phyloP scores from a whole-genome alignment of 805 yeast species.

The Wickerhamiella musiphila region DNA sequence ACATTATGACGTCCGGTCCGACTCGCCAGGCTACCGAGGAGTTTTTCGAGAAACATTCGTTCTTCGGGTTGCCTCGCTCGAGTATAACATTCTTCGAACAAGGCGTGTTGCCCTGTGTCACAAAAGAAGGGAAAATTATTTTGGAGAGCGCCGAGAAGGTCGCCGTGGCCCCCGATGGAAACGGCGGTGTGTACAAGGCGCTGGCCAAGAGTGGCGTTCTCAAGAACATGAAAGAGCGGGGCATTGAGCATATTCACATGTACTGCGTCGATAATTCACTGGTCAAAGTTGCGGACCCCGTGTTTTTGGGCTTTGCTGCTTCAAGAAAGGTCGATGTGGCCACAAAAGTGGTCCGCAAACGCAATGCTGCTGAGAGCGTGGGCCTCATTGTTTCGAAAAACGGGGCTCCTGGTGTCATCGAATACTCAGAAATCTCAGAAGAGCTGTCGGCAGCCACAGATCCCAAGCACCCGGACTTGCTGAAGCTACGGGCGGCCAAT shows the following conservation, averaged over 20 bases:
- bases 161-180: constrained; percentile 91
- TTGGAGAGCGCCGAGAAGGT: constrained; percentile 37
- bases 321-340: constrained; percentile 53
- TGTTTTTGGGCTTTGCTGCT: constrained; percentile 71
- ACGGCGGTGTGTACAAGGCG: constrained; percentile 91
- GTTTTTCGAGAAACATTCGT: constrained; percentile 43
- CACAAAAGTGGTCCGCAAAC: constrained; percentile 87
- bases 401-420: constrained; percentile 72
- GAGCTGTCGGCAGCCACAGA: constrained; percentile 57
- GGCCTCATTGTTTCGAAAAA: constrained; percentile 63
- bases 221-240: constrained; percentile 46
- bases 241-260: constrained; percentile 82
- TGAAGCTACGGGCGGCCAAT: constrained; percentile 81
- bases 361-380: constrained; percentile 72
- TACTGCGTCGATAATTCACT: constrained; percentile 92
- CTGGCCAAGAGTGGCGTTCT: constrained; percentile 45
- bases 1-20: constrained; percentile 88
- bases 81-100: constrained; percentile 78
- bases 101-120: constrained; percentile 86
- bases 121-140: constrained; percentile 54
- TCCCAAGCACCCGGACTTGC: constrained; percentile 30
- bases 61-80: constrained; percentile 47
- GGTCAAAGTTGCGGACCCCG: constrained; percentile 87
- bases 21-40: constrained; percentile 59
- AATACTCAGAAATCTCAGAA: constrained; percentile 73